phyloP scores from a whole-genome alignment of 1,284 basidiomycete genomes.

The Cystobasidium slooffiae region DNA sequence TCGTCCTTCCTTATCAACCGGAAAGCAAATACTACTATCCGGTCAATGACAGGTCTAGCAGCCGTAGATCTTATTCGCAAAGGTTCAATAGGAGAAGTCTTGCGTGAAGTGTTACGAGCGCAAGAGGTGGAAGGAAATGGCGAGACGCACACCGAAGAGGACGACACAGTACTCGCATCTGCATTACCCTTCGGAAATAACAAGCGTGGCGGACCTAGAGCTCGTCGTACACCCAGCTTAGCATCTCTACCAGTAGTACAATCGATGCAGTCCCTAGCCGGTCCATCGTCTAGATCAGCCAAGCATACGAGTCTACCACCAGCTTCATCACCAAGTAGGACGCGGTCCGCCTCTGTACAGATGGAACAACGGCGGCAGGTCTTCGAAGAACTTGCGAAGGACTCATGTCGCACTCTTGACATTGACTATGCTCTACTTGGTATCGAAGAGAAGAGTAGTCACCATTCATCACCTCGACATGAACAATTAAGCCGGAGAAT shows the following conservation, averaged over 20 bases:
- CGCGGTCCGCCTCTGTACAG: conserved; percentile 1
- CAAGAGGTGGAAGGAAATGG: conserved; percentile 64
- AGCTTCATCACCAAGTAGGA: background rate
- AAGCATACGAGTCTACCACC: conserved; percentile 22
- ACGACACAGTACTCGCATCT: background rate
- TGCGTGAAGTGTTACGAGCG: conserved; percentile 54
- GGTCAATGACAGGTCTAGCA: conserved; percentile 75
- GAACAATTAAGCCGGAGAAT: conserved; percentile 44
- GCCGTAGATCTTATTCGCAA: conserved; percentile 48
- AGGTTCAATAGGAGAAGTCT: conserved; percentile 41
- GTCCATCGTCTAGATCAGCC: background rate
- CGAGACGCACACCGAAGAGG: background rate
- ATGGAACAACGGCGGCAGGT: background rate
- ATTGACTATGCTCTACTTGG: conserved; percentile 48
- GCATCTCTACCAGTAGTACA: background rate
- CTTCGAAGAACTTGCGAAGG: conserved; percentile 43
- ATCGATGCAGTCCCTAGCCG: background rate
- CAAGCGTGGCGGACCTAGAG: background rate
- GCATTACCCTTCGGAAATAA: background rate
- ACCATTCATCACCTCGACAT: conserved; percentile 43
- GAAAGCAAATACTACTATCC: conserved; percentile 76
- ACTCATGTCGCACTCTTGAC: conserved; percentile 48
- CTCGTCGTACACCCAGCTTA: conserved; percentile 6
- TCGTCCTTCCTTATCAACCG: conserved; percentile 90
- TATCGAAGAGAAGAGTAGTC: conserved; percentile 39